Evolutionary conservation across 352 stramenopile genomes (phyloP).

Genomic region (Globisporangium alternatum): DNA sequence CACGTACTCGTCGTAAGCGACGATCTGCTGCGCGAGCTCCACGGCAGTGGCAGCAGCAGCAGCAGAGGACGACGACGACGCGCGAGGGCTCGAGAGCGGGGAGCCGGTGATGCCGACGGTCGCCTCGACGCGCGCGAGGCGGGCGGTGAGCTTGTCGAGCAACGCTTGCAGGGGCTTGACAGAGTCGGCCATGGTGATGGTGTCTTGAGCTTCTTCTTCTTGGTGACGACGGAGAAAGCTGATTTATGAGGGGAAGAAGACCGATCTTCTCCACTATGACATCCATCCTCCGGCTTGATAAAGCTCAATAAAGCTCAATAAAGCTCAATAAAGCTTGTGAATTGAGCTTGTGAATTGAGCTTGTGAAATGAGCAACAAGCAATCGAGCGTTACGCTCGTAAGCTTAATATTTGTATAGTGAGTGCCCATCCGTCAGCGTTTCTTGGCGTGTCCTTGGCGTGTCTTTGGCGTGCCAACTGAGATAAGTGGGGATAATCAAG

Average conservation of each 20-base stretch:
- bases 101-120: conserved; percentile 55
- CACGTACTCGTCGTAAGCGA: conserved; percentile 91
- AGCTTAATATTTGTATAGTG: too few species aligned
- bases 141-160: conserved; percentile 74
- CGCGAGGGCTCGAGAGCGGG: conserved; percentile 17
- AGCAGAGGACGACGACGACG: conserved; percentile 9
- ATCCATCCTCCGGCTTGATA: too few species aligned
- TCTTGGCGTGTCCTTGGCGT: too few species aligned
- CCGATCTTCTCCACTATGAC: too few species aligned
- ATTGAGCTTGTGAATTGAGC: too few species aligned
- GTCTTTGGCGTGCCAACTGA: too few species aligned
- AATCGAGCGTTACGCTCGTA: too few species aligned
- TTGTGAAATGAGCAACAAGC: too few species aligned
- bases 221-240: not conserved
- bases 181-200: conserved; percentile 41
- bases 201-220: conserved; percentile 10
- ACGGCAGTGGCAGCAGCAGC: conserved; percentile 14
- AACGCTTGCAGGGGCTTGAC: conserved; percentile 82
- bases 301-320: too few species aligned
- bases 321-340: too few species aligned
- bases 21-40: conserved; percentile 67
- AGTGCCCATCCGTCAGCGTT: too few species aligned
- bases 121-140: conserved; percentile 77
- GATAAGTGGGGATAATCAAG: too few species aligned
- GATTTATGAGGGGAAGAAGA: conserved; percentile 1